A percentile compares a stretch with the other conserved stretches of the same genome.
These are phyloP conservation scores for Sporobolomyces roseus DNA, from an alignment of 768 basidiomycete species.

Conservation along the genomic window DNA sequence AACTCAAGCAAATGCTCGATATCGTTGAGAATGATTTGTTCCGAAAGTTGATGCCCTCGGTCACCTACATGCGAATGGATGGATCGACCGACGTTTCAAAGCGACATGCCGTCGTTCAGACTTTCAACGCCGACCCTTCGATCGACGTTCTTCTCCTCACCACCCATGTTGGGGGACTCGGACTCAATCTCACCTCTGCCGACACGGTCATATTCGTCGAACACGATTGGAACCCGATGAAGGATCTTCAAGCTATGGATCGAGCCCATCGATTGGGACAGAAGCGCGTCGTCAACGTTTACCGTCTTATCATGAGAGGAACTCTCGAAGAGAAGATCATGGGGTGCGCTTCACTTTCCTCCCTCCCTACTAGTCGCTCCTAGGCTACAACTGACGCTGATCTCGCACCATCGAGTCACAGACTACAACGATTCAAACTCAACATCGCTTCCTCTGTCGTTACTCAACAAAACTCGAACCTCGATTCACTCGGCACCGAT, in stretches of 20 bases:
- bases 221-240: slow-evolving; percentile 99
- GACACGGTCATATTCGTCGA: slow-evolving; percentile 99
- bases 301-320: slow-evolving; percentile 91
- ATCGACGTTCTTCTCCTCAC: slow-evolving; percentile 94
- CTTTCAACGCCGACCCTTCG: slow-evolving; percentile 94
- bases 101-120: slow-evolving; percentile 94
- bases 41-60: slow-evolving; percentile 83
- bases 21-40: slow-evolving; percentile 93
- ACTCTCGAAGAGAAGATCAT: slow-evolving; percentile 99
- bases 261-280: slow-evolving; percentile 96
- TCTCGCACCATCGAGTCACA: slow-evolving; percentile 47
- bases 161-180: slow-evolving; percentile 93
- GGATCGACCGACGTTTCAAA: slow-evolving; percentile 87
- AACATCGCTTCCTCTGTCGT: slow-evolving; percentile 96
- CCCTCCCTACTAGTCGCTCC: background rate
- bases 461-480: slow-evolving; percentile 91
- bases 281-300: slow-evolving; percentile 98
- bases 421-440: slow-evolving; percentile 95
- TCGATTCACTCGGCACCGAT: slow-evolving; percentile 95
- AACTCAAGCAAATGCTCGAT: slow-evolving; percentile 98
- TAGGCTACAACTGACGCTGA: background rate
- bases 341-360: slow-evolving; percentile 63
- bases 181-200: slow-evolving; percentile 91
- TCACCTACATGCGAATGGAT: slow-evolving; percentile 97
- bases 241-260: slow-evolving; percentile 99